Evolutionary conservation across 495 filamentous ascomycete species (phyloP), one percentile per base, ranked within the genome.

Genomic region (Evernia prunastri): DNA sequence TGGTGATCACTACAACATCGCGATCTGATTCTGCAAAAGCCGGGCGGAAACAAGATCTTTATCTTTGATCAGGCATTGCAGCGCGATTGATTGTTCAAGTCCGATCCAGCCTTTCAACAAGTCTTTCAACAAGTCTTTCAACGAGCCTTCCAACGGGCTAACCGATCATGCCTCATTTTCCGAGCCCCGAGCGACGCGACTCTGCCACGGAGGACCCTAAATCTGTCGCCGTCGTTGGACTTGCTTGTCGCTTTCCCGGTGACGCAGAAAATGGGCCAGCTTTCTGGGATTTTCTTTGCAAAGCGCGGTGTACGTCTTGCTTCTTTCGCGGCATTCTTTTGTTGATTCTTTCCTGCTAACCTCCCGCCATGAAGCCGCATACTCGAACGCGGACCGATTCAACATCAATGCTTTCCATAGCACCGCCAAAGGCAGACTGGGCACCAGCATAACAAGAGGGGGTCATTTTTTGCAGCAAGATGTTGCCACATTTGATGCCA

Each of bases 261-360:
- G 72, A 80, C 59, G 82, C 82, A 25, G 72, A 77, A n/a, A 83
- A 73, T 20, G 76, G 81, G 15, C 80, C 80, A 27, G 76, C 81
- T 54, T 82, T 87, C 60, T 86, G 83, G 82, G 78, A 85, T 23
- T 69, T 86, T 8, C 75, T 78, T 15, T 69, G 72, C 20, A 69
- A 69, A 29, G 76, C 72, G 17, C 66, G 70, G 13, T 79, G 79
- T 61, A 76, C 33, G 49, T 68, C 1, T 5, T 29, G 3, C 47
- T 29, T 12, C 11, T 13, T 29, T 12, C 25, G 23, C 25, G 13
- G 9, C 0, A 13, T 29, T 2, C 18, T 9, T 15, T 15, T 27
- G 12, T 1, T 29, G 5, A 51, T 51, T 27, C 20, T 15, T 15
- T 40, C 57, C 7, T 37, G 31, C 56, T 58, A 27, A 59, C 47